Evolutionary conservation across 164 flowering plant species (phyloP), one percentile per base, ranked within the genome.

Genomic region (Umbellularia californica): DNA sequence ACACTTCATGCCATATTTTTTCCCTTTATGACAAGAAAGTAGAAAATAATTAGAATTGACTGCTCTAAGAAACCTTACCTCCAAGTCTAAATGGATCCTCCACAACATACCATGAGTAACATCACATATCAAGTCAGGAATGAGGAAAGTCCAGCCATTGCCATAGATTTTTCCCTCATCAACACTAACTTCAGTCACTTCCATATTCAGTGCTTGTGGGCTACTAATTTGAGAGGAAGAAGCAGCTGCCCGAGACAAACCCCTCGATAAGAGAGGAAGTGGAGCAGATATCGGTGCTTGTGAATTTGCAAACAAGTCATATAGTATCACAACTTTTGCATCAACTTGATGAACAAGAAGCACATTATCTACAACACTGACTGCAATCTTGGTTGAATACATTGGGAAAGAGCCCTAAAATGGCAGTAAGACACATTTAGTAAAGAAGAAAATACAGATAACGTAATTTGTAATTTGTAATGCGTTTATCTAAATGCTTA

Each of bases 341-440:
- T 96, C 98, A 72, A 92, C 90, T 94, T 96, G 98, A 83, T 96
- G 99, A 70, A 96, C 87, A 68, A 94, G 94, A 76, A 94, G 83
- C 70, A 94, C 95, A 84, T 90, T 92, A 79, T 96, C 99, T 73
- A 96, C 91, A 76, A 94, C 95, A 77, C 90, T 91, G 71, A 94
- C 89, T 55, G 95, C 87, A 80, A 96, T 82, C 81, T 82, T 90
- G 88, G 81, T 87, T 12, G 99, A 94, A 86, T 91, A 96, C 65
- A 92, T 86, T 73, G 97, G 95, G 77, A 94, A 79, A 72, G 98
- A 94, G 73, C 97, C 97, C 99, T 96, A 90, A 63, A 84, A 81
- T 22, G 52, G 50, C 64, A 66, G 50, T 33, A 22, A 75, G 35
- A 12, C 51, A 72, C 22, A 50, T 15, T 75, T 63, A 72, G 33